Base-by-base conservation (phyloP, 192 early-diverging fungal genomes). In the Ambispora gerdemannii region DNA sequence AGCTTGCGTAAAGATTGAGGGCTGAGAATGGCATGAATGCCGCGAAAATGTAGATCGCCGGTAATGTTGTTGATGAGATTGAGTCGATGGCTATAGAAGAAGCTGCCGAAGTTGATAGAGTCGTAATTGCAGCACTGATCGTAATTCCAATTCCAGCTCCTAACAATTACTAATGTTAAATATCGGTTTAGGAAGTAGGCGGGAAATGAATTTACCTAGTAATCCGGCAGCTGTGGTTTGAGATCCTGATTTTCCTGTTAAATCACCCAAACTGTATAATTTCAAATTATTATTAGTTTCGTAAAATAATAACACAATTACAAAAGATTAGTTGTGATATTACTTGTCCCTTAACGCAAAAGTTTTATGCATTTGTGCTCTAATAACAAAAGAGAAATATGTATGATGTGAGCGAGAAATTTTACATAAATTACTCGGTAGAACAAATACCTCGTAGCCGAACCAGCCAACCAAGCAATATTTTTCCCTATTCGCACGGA, bases 221-320 rank as follows among this genome's bases (percentile, higher is more conserved):
- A 95, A 79, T 15, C 93, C 91, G 3, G 93, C 93, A 4, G 90
- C 86, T 1, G 93, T 95, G 1, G 81, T 72, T 71, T 95, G 93
- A 20, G 92, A 92, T 8, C 91, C 93, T 11, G 84, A 75, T 67
- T 95, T 95, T 50, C 86, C 93, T 2, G 92, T 95, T 50, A 95
- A 78, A 55, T 95, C 93, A 31, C 93, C 93, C 30, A 95, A 74
- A 64, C 81, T 82, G 67, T 17, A 8, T 63, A 20, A 33, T n/a
- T 0, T 0, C 11, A 13, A 3, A 43, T 2, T 27, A 36, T n/a
- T n/a, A n/a, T n/a, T n/a, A n/a, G n/a, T n/a, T n/a, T n/a, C n/a
- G n/a, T n/a, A n/a, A n/a, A n/a, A n/a, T n/a, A n/a, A n/a, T n/a
- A n/a, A n/a, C n/a, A n/a, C n/a, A n/a, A n/a, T n/a, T n/a, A n/a